These are phyloP conservation scores for Starmerella geochares DNA, from an alignment of 805 yeast species.

Conservation along the genomic window DNA sequence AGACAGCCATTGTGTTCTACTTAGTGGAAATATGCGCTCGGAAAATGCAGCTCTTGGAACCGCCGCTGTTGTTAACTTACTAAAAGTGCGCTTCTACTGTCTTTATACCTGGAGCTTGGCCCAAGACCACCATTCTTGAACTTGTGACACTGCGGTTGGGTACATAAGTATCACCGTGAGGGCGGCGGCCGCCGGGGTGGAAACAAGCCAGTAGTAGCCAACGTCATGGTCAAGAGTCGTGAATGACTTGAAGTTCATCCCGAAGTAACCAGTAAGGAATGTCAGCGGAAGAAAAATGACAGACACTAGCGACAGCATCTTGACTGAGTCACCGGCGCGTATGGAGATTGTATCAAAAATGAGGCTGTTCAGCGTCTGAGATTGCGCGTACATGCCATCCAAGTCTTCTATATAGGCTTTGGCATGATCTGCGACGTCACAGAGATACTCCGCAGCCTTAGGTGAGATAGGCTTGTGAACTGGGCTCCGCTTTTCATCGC, in stretches of 20 bases:
- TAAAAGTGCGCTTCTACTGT: too few species aligned
- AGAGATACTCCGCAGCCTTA: conserved; percentile 39
- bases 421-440: conserved; percentile 50
- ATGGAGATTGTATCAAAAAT: conserved; percentile 50
- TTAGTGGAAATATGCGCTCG: background rate
- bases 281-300: conserved; percentile 50
- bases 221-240: conserved; percentile 35
- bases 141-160: conserved; percentile 10
- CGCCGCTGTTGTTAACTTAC: too few species aligned
- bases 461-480: conserved; percentile 31
- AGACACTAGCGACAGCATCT: conserved; percentile 44
- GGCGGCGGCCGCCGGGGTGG: conserved; percentile 33
- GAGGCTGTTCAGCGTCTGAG: conserved; percentile 42
- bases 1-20: background rate
- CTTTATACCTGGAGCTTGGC: conserved; percentile 19
- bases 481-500: background rate
- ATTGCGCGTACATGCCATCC: conserved; percentile 44
- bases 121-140: conserved; percentile 22
- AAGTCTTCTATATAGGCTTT: conserved; percentile 44
- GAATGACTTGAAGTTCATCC: conserved; percentile 44
- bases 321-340: conserved; percentile 46
- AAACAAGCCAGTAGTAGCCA: conserved; percentile 41
- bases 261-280: conserved; percentile 53
- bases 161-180: conserved; percentile 28
- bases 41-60: too few species aligned